Evolutionary conservation across 257 asterid species (phyloP), one percentile per base, ranked within the genome.

Genomic region (Avicennia marina): DNA sequence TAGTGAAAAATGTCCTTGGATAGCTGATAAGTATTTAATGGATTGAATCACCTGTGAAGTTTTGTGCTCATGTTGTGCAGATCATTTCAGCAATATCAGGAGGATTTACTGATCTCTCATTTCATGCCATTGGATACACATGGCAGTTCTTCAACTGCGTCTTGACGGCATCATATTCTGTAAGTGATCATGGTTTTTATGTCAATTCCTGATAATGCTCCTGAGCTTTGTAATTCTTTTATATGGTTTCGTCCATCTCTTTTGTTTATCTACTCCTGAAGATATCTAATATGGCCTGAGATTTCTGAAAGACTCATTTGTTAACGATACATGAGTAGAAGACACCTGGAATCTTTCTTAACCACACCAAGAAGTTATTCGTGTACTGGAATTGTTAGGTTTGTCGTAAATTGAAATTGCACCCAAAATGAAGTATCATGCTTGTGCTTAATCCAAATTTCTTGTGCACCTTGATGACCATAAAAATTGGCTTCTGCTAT

Each of bases 141-240:
- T 93, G 99, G 97, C 99, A 93, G 81, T 74, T 93, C 49, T 61
- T 89, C 70, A 93, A 93, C 69, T 93, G 99, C 67, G 80, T 80
- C 74, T 61, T 93, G 75, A 93, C 99, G 11, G 99, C 99, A 45
- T 86, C 99, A 11, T 93, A 93, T 68, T 93, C 99, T 62, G 99
- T 89, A 62, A 84, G 97, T 70, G 45, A 17, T 29, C 55, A 8
- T 51, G 22, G 58, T 3, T 40, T n/a, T 11, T 45, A 36, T 32
- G 29, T 63, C 32, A 49, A 38, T 32, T 53, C 46, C 21, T 17
- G 45, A 26, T 43, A n/a, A 50, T 19, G 10, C 11, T 33, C 18
- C 43, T 60, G 13, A 27, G 50, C 51, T 31, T 19, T 16, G 17
- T 43, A 19, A 19, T 22, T n/a, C n/a, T n/a, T 29, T 4, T 29